Base-by-base conservation (phyloP, 129 eudicot species). In the Centaurea solstitialis region DNA sequence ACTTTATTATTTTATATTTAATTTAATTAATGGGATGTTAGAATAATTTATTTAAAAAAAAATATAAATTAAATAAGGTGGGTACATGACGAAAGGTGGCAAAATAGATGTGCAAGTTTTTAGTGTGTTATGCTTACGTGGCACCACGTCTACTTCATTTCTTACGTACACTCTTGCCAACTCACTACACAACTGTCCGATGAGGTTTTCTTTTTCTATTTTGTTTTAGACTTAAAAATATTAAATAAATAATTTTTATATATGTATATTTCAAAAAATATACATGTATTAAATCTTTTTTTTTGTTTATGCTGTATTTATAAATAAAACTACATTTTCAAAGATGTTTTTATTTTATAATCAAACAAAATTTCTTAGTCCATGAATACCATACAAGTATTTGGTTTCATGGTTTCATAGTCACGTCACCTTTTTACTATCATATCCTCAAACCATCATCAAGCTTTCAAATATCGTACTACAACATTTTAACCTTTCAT, bases 161-260 rank as follows among this genome's bases (percentile, higher is more conserved):
- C 74, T 8, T 70, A 70, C 24, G 21, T 47, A 13, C 24, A 24
- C 66, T n/a, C 67, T 21, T 50, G 68, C 68, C 78, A 74, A n/a
- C 68, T 74, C 78, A 74, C 68, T 28, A 74, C 33, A 74, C 33
- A 50, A 74, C 45, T 61, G 78, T 74, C 30, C 59, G 18, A 53
- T 47, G 45, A 74, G 66, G 43, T 8, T 74, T 47, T 74, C 15
- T 74, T 45, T 50, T 74, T 74, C 57, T 47, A 5, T 28, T 8
- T 24, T 9, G 24, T 70, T 70, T 21, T 4, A 6, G 62, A 8
- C 15, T 53, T 5, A 53, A 53, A 53, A 15, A 53, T 15, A 4
- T 5, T 2, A 53, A 17, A 53, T 53, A 33, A 26, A 26, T 26
- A 26, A 2, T 26, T n/a, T n/a, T n/a, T 26, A 26, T 26, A 26